phyloP scores from a whole-genome alignment of 495 filamentous ascomycete genomes.

The Clohesyomyces aquaticus region DNA sequence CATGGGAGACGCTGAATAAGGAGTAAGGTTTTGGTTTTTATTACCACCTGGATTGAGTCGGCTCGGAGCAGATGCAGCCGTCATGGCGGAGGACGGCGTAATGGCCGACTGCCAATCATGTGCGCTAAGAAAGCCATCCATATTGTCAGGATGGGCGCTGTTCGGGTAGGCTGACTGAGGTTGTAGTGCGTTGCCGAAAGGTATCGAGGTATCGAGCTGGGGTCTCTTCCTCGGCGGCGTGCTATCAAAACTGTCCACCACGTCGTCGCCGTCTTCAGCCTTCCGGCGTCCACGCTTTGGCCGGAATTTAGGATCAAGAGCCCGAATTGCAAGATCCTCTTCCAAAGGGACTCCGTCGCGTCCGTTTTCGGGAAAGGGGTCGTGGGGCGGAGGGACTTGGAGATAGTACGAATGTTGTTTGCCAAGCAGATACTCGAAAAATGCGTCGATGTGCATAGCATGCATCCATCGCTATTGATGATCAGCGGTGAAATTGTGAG shows the following conservation, averaged over 20 bases:
- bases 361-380: conserved; percentile 65
- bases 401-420: conserved; percentile 84
- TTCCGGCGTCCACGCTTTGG: conserved; percentile 87
- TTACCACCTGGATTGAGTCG: conserved; percentile 35
- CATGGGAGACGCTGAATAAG: conserved; percentile 44
- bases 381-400: conserved; percentile 68
- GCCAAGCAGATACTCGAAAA: conserved; percentile 86
- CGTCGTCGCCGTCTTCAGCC: conserved; percentile 72
- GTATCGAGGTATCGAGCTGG: conserved; percentile 68
- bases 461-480: conserved; percentile 85
- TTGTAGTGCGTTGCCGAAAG: conserved; percentile 59
- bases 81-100: conserved; percentile 40
- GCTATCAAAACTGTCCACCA: conserved; percentile 53
- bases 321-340: conserved; percentile 89
- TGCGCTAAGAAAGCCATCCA: conserved; percentile 50
- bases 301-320: conserved; percentile 85
- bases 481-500: conserved; percentile 14
- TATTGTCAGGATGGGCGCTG: conserved; percentile 56
- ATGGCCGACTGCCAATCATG: conserved; percentile 47
- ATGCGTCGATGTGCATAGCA: conserved; percentile 96
- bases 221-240: conserved; percentile 62
- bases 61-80: conserved; percentile 32
- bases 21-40: conserved; percentile 31
- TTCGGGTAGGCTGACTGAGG: conserved; percentile 65
- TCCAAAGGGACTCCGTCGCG: conserved; percentile 88